Evolutionary conservation across 1,284 basidiomycete genomes (phyloP).

Genomic region (Fomes fomentarius): DNA sequence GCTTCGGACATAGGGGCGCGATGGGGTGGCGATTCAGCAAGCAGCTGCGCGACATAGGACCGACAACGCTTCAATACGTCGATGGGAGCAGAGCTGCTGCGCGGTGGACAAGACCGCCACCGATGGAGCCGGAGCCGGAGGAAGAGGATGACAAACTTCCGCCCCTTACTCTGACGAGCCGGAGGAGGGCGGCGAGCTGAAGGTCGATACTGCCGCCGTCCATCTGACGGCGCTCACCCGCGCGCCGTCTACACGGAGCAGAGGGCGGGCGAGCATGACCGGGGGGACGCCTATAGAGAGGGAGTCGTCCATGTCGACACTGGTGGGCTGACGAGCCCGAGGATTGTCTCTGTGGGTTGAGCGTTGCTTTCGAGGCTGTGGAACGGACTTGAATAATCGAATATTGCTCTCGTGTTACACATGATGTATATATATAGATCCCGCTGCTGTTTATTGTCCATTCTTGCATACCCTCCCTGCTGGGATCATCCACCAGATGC

Average conservation of each 20-base stretch:
- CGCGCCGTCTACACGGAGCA: constrained; percentile 61
- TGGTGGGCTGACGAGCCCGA: background rate
- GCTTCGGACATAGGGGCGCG: constrained; percentile 41
- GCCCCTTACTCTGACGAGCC: constrained; percentile 31
- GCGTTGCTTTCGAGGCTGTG: background rate
- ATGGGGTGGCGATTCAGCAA: constrained; percentile 62
- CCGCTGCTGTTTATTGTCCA: constrained; percentile 17
- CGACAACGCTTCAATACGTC: constrained; percentile 65
- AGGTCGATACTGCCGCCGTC: constrained; percentile 36
- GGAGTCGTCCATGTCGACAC: constrained; percentile 11
- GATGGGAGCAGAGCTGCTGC: constrained; percentile 61
- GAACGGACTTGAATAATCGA: constrained; percentile 8
- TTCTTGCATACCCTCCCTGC: constrained; percentile 14
- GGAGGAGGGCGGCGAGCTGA: constrained; percentile 27
- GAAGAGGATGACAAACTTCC: constrained; percentile 37
- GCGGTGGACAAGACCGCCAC: constrained; percentile 40
- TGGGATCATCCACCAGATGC: too few relatives aligned
- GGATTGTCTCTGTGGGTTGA: constrained; percentile 1
- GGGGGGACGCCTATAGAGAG: constrained; percentile 27
- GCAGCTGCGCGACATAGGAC: constrained; percentile 61
- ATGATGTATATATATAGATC: constrained; percentile 20
- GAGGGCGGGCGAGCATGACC: constrained; percentile 53
- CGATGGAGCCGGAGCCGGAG: constrained; percentile 40
- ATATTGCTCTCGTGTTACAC: constrained; percentile 21
- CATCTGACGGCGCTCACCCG: constrained; percentile 66